Evolutionary conservation across 2,329 filamentous ascomycete species (phyloP), one percentile per base, ranked within the genome.

Genomic region (Rutstroemia sp.): DNA sequence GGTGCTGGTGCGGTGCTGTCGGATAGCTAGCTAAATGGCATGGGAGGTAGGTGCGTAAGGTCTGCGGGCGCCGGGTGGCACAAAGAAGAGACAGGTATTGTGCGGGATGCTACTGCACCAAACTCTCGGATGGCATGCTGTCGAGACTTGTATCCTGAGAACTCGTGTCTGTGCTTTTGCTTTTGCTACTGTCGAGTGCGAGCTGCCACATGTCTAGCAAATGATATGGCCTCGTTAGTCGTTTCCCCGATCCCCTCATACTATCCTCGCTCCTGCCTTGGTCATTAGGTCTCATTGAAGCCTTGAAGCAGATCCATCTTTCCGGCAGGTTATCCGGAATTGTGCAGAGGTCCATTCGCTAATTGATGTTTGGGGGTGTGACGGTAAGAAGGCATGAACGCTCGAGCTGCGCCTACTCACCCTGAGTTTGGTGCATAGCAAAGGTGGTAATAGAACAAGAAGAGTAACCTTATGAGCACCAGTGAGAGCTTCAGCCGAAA

Each of bases 91-190:
- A 44, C 41, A 44, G 41, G 17, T 44, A 44, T 44, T 44, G 41
- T 44, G 41, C 41, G 41, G 41, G 17, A 19, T 12, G n/a, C 21
- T 47, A 23, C 37, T 16, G 7, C 14, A 23, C 39, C 30, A n/a
- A 27, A 48, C 41, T 38, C 38, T 50, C 38, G 46, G 53, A 55
- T 50, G 53, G 27, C 25, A 50, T 41, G 19, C 25, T 34, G 30
- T 34, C 30, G 30, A 34, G 30, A 34, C 30, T 30, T 30, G 27
- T 8, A 16, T 14, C n/a, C 14, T 7, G 16, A 42, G 23, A 39
- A 9, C 17, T 42, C 12, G 12, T 42, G 17, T 30, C 27, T 42
- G 37, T 54, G 23, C 21, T 45, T 12, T 46, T 17, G 14, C 39
- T 25, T 41, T 23, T 39, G 16, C 23, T 23, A 23, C 23, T 23